Base-by-base conservation (phyloP, 768 basidiomycete genomes). In the Xerocomus potaroensis region DNA sequence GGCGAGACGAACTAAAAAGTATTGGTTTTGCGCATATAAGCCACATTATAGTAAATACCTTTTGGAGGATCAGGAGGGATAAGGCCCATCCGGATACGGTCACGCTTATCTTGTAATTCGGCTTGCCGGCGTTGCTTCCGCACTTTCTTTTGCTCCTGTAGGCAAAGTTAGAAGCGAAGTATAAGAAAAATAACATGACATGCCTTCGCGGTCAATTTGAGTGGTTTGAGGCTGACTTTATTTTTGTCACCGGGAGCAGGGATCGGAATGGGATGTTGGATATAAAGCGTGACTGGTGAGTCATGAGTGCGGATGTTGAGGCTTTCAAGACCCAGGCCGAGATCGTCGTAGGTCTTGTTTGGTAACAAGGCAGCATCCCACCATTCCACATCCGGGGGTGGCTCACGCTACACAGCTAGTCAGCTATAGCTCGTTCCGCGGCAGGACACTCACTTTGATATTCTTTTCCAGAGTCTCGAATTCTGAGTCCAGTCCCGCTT, bases 201-300 rank as follows among this genome's bases (percentile, higher is more conserved):
- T 45, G 27, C 90, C 81, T 90, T 98, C 69, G 85, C 88, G 4
- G 95, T 99, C 50, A 99, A 67, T 79, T 90, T 96, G 55, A 97
- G 68, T 2, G 91, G 87, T 61, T 94, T 91, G 45, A 88, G 63
- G n/a, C 73, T 75, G 5, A 77, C 73, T 61, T 85, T 82, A 62
- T 80, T 84, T 72, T 91, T 91, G 52, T 95, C 93, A 16, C 80
- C 81, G 10, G 91, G 91, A 3, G 87, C 88, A 38, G 91, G 91
- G 47, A 99, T 93, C 9, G 91, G 91, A 50, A 99, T 97, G 11
- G 96, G 96, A 63, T 98, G 95, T 64, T 98, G 96, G 41, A 98
- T 81, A 58, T 94, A 93, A 31, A 89, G 77, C 15, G 87, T 90
- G 48, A 98, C 85, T 0, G 90, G 87, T 4, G 88, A 87, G 56